Base-by-base conservation (phyloP, 768 basidiomycete genomes). In the Termitomyces sp. region DNA sequence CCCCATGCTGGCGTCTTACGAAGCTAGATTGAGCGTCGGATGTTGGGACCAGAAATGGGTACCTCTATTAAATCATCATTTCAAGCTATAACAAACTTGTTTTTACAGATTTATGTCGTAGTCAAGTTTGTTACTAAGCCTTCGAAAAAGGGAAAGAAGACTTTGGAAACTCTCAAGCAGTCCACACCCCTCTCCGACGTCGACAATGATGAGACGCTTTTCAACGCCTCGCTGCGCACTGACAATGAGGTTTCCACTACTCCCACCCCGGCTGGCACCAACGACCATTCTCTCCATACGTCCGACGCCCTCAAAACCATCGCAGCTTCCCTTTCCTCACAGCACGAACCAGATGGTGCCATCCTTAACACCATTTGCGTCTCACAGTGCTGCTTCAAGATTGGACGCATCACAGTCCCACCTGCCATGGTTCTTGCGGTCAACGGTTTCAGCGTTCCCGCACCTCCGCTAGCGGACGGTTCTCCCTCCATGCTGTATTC, bases 11-110 rank as follows among this genome's bases (percentile, higher is more conserved):
- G 66, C 78, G 9, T 69, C 71, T 1, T 91, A 87, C 62, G 87
- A 91, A 70, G 76, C 90, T 11, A 75, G 84, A 42, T 66, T 81
- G 12, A 75, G 68, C 24, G 70, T 89, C 2, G 85, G 74, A 12
- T 73, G 79, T 6, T 92, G 90, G 90, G 89, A 90, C 54, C 72
- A 85, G 36, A 92, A 92, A 81, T 91, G 89, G 89, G 89, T 71
- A 20, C 12, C 53, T 44, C 36, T 41, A 4, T 20, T 9, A 11
- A 7, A 6, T 33, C 22, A 49, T 37, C 7, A 0, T 27, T 42
- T 37, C 37, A 24, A 36, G 42, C 41, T 36, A 51, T 30, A 30
- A 36, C 42, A 53, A 42, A 49, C 12, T 11, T 36, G 1, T 24
- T 27, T n/a, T 20, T 42, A 11, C 51, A 90, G 89, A 30, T 88